Conservation (phyloP, 108 stramenopile genomes). For the Phaeodactylum tricornutum region DNA sequence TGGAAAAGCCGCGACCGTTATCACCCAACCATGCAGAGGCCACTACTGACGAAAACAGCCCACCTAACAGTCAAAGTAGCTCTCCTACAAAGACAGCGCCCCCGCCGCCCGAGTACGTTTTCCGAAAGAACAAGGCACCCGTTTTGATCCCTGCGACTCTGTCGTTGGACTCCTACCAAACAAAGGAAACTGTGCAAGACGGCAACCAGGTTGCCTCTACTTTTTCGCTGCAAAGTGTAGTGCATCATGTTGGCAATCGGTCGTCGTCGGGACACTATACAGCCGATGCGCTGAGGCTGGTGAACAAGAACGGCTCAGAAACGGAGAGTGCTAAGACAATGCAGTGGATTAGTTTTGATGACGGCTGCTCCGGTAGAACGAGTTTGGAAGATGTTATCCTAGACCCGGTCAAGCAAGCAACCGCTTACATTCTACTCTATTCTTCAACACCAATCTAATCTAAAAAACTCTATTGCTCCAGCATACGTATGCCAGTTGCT, state of each 20-base stretch:
- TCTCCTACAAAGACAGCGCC: background rate
- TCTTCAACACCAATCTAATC: too few relatives aligned
- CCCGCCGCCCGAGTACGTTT: slow-evolving; percentile 6
- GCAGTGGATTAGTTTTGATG: slow-evolving; percentile 1
- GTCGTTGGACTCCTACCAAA: slow-evolving; percentile 7
- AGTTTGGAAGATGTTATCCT: background rate
- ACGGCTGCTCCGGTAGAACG: background rate
- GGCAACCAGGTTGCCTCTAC: background rate
- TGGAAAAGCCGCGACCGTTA: background rate
- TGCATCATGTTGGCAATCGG: slow-evolving; percentile 43
- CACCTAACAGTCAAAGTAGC: slow-evolving; percentile 10
- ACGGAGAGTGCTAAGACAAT: slow-evolving; percentile 2
- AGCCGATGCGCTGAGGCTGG: slow-evolving; percentile 26
- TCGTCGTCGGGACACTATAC: slow-evolving; percentile 49
- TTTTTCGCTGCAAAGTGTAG: slow-evolving; percentile 34
- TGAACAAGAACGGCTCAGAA: slow-evolving; percentile 1
- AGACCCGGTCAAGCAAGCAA: background rate
- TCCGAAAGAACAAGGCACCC: slow-evolving; percentile 38
- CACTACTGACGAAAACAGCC: slow-evolving; percentile 30
- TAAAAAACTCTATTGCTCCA: too few relatives aligned
- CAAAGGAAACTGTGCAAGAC: background rate
- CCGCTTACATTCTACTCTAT: slow-evolving; percentile 3
- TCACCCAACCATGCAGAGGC: background rate
- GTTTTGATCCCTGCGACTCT: slow-evolving; percentile 26
- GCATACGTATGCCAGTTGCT: too few relatives aligned